Percentiles rank a stretch among this genome's conserved stretches.
phyloP scores from a whole-genome alignment of 352 stramenopile genomes.

The Phytophthora crassamura region DNA sequence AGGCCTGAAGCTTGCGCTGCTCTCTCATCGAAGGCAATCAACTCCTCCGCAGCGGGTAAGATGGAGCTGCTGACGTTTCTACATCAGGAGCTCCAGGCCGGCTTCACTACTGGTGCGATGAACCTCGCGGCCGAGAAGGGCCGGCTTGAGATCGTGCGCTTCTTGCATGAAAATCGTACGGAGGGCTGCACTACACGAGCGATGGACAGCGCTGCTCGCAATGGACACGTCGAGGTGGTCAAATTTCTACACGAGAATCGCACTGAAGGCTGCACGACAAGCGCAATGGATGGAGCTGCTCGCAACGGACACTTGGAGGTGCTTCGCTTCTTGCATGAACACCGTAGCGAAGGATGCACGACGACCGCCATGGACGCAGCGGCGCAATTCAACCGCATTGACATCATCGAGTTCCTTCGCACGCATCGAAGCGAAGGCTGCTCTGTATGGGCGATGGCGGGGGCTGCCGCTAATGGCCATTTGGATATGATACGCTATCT shows the following conservation, averaged over 20 bases:
- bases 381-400: conserved; percentile 22
- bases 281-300: conserved; percentile 19
- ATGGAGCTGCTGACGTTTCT: conserved; percentile 21
- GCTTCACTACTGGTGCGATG: conserved; percentile 23
- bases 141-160: conserved; percentile 17
- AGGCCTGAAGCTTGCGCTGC: conserved; percentile 13
- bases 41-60: conserved; percentile 19
- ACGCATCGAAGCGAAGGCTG: conserved; percentile 20
- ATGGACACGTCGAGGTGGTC: conserved; percentile 20
- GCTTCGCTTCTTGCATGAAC: conserved; percentile 20
- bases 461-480: conserved; percentile 20
- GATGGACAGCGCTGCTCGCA: conserved; percentile 15
- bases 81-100: conserved; percentile 7
- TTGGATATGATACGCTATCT: conserved; percentile 25
- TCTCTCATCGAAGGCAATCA: conserved; percentile 17
- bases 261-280: conserved; percentile 17
- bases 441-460: conserved; percentile 27
- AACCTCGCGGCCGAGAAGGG: conserved; percentile 23
- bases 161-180: conserved; percentile 17
- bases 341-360: conserved; percentile 23
- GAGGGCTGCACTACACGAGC: conserved; percentile 12
- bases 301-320: conserved; percentile 23
- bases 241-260: conserved; percentile 28
- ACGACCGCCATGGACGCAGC: conserved; percentile 23
- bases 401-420: conserved; percentile 19